Conservation (phyloP, 352 stramenopile species). For the Pythium dissotocum region DNA sequence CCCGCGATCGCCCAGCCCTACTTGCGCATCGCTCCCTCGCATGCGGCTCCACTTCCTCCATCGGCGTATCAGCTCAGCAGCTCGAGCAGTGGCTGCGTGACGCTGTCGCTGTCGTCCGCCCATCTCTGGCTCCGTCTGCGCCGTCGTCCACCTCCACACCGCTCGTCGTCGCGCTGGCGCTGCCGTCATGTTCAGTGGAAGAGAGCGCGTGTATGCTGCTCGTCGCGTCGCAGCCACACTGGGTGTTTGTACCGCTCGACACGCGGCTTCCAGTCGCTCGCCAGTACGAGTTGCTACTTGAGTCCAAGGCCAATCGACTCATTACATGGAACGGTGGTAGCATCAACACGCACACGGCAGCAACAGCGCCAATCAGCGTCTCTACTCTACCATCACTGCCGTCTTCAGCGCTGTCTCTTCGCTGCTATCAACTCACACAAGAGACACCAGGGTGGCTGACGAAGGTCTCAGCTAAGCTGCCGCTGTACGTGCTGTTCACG, state of each 20-base stretch:
- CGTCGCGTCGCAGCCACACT: constrained; percentile 29
- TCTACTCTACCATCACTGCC: background rate
- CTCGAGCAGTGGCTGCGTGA: background rate
- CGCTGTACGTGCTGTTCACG: constrained; percentile 63
- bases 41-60: background rate
- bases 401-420: background rate
- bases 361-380: background rate
- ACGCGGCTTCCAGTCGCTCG: constrained; percentile 27
- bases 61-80: background rate
- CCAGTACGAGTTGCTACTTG: constrained; percentile 35
- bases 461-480: background rate
- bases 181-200: constrained; percentile 45
- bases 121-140: background rate
- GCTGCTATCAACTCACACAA: background rate
- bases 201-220: constrained; percentile 48
- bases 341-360: background rate
- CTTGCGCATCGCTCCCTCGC: too few species aligned
- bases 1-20: too few species aligned
- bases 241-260: constrained; percentile 56
- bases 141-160: background rate
- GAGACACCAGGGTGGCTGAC: background rate
- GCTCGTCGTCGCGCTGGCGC: constrained; percentile 41
- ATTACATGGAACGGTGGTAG: constrained; percentile 29
- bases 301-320: constrained; percentile 28
- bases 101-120: background rate